Percentiles rank a stretch among this genome's conserved stretches.
Conservation (phyloP, 495 filamentous ascomycete genomes). For the Antarctomyces pellizariae region DNA sequence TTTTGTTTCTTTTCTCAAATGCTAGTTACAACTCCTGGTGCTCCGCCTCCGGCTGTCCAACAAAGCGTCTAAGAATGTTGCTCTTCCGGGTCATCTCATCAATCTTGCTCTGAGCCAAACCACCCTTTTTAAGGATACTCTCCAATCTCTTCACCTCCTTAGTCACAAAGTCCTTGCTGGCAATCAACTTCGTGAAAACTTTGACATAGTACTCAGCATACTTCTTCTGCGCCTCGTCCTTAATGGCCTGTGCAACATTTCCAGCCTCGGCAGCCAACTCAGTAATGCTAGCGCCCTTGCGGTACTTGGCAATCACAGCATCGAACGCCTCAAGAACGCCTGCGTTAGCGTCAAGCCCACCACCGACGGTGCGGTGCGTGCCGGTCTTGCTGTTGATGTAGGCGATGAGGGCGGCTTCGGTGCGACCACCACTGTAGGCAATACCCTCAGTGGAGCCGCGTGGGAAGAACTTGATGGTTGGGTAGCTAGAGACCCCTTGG, state of each 20-base stretch:
- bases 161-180: slow-evolving; percentile 51
- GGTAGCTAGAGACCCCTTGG: slow-evolving; percentile 65
- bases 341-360: slow-evolving; percentile 53
- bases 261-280: slow-evolving; percentile 39
- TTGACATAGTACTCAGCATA: slow-evolving; percentile 88
- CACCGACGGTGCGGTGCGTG: slow-evolving; percentile 65
- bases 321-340: slow-evolving; percentile 67
- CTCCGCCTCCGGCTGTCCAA: slow-evolving; percentile 16
- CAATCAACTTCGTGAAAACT: slow-evolving; percentile 60
- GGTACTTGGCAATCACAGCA: slow-evolving; percentile 41
- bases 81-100: slow-evolving; percentile 72
- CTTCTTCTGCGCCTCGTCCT: slow-evolving; percentile 34
- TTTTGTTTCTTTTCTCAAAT: too few species aligned
- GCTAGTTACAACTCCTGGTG: too few species aligned
- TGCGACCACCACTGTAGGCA: slow-evolving; percentile 54
- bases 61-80: slow-evolving; percentile 73
- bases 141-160: slow-evolving; percentile 73
- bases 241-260: slow-evolving; percentile 39
- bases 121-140: slow-evolving; percentile 64
- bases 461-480: slow-evolving; percentile 96
- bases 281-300: slow-evolving; percentile 30
- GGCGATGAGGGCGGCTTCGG: slow-evolving; percentile 48
- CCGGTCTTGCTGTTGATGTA: slow-evolving; percentile 82
- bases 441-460: slow-evolving; percentile 54
- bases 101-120: slow-evolving; percentile 60